phyloP scores from a whole-genome alignment of 2,329 filamentous ascomycete genomes.

The Diaporthe australafricana region DNA sequence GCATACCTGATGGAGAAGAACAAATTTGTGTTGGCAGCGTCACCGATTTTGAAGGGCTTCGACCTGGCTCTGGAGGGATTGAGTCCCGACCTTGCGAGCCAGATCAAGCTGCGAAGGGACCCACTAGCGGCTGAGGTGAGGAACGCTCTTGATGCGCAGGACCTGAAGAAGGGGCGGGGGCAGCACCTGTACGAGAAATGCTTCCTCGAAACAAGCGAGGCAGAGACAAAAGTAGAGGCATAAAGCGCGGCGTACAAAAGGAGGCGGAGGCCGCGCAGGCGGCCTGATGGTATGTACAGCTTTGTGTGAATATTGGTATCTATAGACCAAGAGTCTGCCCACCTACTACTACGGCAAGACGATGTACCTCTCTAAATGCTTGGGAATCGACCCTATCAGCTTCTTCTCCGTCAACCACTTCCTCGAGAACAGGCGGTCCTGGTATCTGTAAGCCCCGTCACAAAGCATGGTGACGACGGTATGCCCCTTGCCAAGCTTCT shows the following conservation, averaged over 20 bases:
- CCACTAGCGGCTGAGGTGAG: constrained; percentile 44
- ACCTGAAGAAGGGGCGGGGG: constrained; percentile 38
- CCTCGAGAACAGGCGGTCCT: constrained; percentile 90
- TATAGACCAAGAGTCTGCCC: constrained; percentile 8
- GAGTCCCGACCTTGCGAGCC: constrained; percentile 48
- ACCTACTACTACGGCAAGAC: constrained; percentile 79
- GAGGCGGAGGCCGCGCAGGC: constrained; percentile 21
- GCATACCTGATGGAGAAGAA: constrained; percentile 49
- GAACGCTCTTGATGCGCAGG: constrained; percentile 38
- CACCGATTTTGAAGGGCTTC: constrained; percentile 57
- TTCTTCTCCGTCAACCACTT: constrained; percentile 93
- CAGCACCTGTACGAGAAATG: constrained; percentile 47
- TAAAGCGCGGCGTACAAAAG: not conserved
- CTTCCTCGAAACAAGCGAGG: constrained; percentile 39
- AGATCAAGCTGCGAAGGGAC: constrained; percentile 45
- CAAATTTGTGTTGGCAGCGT: constrained; percentile 50
- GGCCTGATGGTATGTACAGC: constrained; percentile 37
- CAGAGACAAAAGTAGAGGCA: constrained; percentile 7
- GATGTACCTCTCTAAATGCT: constrained; percentile 92
- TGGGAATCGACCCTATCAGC: constrained; percentile 82
- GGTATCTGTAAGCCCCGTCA: constrained; percentile 97
- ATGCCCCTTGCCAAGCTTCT: constrained; percentile 87
- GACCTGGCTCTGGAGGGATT: constrained; percentile 53
- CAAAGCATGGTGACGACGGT: constrained; percentile 95
- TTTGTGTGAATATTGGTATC: constrained; percentile 32